A percentile compares a stretch with the other conserved stretches of the same genome.
Evolutionary conservation across 164 flowering plant genomes (phyloP).

Genomic region (Kingdonia uniflora): DNA sequence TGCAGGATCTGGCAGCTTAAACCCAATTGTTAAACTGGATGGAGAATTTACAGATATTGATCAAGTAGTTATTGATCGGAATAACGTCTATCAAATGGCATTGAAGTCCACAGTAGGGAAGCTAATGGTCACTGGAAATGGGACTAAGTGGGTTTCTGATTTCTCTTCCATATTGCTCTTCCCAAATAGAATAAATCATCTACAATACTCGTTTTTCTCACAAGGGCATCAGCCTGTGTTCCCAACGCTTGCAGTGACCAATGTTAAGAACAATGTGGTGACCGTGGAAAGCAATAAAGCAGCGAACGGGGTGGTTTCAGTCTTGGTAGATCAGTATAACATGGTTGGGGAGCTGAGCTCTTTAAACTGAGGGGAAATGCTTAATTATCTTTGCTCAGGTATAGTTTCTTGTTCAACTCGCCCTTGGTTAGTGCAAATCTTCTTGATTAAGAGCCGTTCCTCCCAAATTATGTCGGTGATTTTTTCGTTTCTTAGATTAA

Average conservation of each 20-base stretch:
- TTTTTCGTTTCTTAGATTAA: too few relatives aligned
- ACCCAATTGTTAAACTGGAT: background rate
- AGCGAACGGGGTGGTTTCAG: background rate
- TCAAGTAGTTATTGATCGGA: constrained; percentile 8
- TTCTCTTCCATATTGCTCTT: constrained; percentile 33
- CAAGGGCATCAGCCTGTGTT: constrained; percentile 8
- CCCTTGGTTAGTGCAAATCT: too few relatives aligned
- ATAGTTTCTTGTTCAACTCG: too few relatives aligned
- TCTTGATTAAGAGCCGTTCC: too few relatives aligned
- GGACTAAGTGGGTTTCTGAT: constrained; percentile 38
- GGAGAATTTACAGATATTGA: constrained; percentile 20
- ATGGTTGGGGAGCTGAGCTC: background rate
- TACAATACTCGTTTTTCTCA: constrained; percentile 35
- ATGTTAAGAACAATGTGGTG: constrained; percentile 15
- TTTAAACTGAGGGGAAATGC: constrained; percentile 11
- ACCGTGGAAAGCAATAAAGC: background rate
- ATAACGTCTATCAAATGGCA: constrained; percentile 37
- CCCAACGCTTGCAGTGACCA: constrained; percentile 26
- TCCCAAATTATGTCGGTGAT: too few relatives aligned
- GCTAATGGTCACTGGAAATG: constrained; percentile 27
- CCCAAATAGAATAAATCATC: constrained; percentile 33
- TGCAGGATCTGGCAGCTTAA: background rate
- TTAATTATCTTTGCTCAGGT: too few relatives aligned
- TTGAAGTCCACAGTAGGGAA: constrained; percentile 39
- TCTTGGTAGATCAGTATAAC: background rate